Base-by-base conservation (phyloP, 2,329 filamentous ascomycete species). In the Xylariaceae sp. region DNA sequence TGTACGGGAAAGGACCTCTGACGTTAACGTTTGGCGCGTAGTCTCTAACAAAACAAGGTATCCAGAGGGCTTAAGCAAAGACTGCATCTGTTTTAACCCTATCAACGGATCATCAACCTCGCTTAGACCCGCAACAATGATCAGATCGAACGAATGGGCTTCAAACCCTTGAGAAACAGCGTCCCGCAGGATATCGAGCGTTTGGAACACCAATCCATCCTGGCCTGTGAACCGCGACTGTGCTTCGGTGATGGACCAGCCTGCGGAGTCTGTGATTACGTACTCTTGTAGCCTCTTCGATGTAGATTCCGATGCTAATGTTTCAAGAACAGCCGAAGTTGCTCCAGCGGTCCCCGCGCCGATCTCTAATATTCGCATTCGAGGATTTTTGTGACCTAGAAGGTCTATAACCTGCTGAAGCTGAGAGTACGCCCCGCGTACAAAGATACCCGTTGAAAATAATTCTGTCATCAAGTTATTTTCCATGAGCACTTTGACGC, bases 271-370 rank as follows among this genome's bases (percentile, higher is more conserved):
- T 11, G 54, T 57, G 29, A 53, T 53, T 1, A 47, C 41, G 18
- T 57, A 53, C 6, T 57, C 41, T 13, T 51, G 45, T 13, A 53
- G 33, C 29, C 46, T 42, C 21, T 57, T 57, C 9, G 24, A 36
- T 5, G 29, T 6, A 2, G 41, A 21, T 4, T 27, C 40, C 2
- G 42, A 50, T 24, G 10, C 30, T 7, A 57, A 33, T 6, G 50
- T 40, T 2, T 40, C 23, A 6, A 57, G 21, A 0, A 51, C 24
- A 11, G 36, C 8, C 10, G 40, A 20, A 13, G 50, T 44, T 21
- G 42, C 36, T 3, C 54, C 36, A 5, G 21, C 50, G 0, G 39
- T 27, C 2, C 26, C 23, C 3, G n/a, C 51, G 7, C 51, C 39
- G n/a, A 49, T 21, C n/a, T 50, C 51, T 8, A 54, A 21, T 8